Evolutionary conservation across 2,329 filamentous ascomycete genomes (phyloP), one percentile per base, ranked within the genome.

Genomic region (Neocatenulostroma microsporum): DNA sequence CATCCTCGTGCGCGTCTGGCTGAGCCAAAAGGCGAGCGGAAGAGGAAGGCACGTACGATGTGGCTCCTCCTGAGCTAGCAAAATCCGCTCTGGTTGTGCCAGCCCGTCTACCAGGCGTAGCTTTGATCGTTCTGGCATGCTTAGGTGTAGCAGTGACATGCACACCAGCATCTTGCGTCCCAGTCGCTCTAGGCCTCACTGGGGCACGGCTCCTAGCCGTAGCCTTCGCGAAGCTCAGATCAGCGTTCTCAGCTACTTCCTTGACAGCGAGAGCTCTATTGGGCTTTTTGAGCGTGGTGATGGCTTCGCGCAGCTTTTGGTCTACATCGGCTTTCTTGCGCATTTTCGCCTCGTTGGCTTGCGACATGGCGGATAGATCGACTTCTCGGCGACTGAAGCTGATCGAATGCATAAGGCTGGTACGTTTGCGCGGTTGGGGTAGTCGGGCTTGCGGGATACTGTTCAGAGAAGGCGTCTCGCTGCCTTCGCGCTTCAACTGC

Each of bases 251-350:
- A 3, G 73, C 76, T 39, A 83, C 68, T 24, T 76, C 72, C 49
- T 78, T 79, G 21, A 78, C 77, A 10, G 80, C 81, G 26, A 82
- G 68, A 15, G 76, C 72, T 30, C 84, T 74, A 51, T 89, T 87
- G 1, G 84, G 84, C 58, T 80, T 85, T 56, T 82, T 80, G 27
- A 89, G 58, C 8, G 78, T 73, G 5, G 74, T 74, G 33, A 91
- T 88, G 7, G 84, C 84, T 40, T 84, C 75, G 47, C 77, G 75
- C 21, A 89, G 61, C 51, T 87, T 80, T 18, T 78, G 75, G 31
- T 85, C 77, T 2, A 85, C 70, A 15, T 73, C 62, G 3, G 78
- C 79, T 53, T 81, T 80, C 56, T 76, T 82, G 50, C 67, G 76
- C 21, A 74, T 68, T 58, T 75, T 84, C 1, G 64, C 56, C 38